Conservation (phyloP, 2,329 filamentous ascomycete species). For the Arthrobotrys iridis region DNA sequence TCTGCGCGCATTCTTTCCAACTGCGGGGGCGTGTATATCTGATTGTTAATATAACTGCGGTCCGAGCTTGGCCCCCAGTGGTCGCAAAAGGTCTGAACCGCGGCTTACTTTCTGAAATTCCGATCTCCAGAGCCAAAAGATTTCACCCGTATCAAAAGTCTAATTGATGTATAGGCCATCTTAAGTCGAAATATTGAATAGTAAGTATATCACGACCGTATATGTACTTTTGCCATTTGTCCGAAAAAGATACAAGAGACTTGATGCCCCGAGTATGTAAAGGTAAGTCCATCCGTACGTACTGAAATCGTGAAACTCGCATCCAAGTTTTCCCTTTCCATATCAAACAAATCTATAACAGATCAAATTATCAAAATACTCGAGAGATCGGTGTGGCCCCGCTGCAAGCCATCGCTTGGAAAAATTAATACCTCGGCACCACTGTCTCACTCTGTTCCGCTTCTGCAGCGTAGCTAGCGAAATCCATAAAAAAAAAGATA, state of each 20-base stretch:
- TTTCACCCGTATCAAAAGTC: slow-evolving; percentile 5
- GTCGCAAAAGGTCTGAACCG: neutral
- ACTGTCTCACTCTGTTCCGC: neutral
- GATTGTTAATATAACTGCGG: slow-evolving; percentile 1
- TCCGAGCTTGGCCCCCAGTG: neutral
- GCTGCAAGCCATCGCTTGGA: neutral
- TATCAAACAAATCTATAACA: slow-evolving; percentile 31
- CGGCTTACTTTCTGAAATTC: neutral
- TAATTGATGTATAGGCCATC: neutral
- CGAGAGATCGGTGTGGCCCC: slow-evolving; percentile 20
- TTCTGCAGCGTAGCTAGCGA: neutral
- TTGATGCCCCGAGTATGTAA: neutral
- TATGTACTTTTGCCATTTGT: slow-evolving; percentile 19
- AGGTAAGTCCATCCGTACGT: neutral
- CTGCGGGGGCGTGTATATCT: slow-evolving; percentile 10
- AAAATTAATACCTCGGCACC: slow-evolving; percentile 31
- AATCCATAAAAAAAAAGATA: neutral
- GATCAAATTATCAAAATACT: slow-evolving; percentile 26
- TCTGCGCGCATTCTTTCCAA: neutral
- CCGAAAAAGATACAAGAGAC: slow-evolving; percentile 20
- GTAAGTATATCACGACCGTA: neutral
- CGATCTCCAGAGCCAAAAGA: neutral
- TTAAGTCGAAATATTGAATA: neutral
- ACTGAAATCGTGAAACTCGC: slow-evolving; percentile 31
- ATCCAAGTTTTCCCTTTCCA: slow-evolving; percentile 32